Evolutionary conservation across 2,329 filamentous ascomycete genomes (phyloP).

Genomic region (Diaporthe sp.): DNA sequence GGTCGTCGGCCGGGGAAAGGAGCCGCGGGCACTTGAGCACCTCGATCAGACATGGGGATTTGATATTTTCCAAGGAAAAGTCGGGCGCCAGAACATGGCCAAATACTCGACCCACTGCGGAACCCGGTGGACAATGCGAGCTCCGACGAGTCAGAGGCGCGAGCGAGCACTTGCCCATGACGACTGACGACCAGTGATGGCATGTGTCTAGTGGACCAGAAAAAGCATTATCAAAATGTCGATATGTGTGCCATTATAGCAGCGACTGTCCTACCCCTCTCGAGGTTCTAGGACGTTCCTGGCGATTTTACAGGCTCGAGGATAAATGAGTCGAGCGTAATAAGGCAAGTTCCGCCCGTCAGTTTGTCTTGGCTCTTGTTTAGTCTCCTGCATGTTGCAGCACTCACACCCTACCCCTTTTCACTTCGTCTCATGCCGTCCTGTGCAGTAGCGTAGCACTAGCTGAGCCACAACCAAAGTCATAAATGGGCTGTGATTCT

Average conservation of each 20-base stretch:
- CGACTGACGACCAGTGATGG: neutral
- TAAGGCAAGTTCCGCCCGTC: conserved; percentile 13
- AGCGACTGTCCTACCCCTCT: neutral
- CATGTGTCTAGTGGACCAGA: neutral
- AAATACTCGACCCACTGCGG: conserved; percentile 36
- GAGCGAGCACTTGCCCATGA: neutral
- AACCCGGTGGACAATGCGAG: neutral
- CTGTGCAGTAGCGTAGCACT: conserved; percentile 22
- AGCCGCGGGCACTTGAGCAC: neutral
- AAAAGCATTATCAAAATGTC: neutral
- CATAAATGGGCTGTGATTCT: neutral
- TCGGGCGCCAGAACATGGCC: conserved; percentile 14
- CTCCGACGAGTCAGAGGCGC: conserved; percentile 14
- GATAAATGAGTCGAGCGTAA: conserved; percentile 1
- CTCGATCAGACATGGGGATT: conserved; percentile 24
- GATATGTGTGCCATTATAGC: conserved; percentile 16
- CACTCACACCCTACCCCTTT: conserved; percentile 14
- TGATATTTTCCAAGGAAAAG: neutral
- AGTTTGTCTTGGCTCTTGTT: conserved; percentile 15
- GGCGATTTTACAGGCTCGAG: conserved; percentile 9
- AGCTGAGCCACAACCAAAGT: conserved; percentile 24
- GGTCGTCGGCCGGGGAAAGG: neutral
- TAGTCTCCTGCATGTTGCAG: conserved; percentile 18
- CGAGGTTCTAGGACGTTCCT: neutral
- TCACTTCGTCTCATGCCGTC: conserved; percentile 16